Evolutionary conservation across 805 yeast species (phyloP), one percentile per base, ranked within the genome.

Genomic region (Millerozyma acaciae): DNA sequence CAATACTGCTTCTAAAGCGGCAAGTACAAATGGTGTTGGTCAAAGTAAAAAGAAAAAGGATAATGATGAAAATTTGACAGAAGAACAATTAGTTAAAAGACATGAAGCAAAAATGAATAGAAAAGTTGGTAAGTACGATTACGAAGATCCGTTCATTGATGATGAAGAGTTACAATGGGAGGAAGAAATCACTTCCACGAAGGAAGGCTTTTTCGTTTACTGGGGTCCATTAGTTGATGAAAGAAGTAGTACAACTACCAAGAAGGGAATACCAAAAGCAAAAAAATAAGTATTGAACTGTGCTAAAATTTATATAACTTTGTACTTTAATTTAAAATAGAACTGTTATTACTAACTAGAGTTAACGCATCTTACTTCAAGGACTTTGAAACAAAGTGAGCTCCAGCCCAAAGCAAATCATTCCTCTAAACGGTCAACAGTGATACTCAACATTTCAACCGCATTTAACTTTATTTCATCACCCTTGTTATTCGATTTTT

Each of bases 61-160:
- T 26, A 47, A 44, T 16, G 52, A 49, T n/a, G 52, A 49, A 26
- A 60, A 53, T 28, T 47, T 60, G 26, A 53, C 62, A 2, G 68
- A 59, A 53, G 59, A 68, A 51, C 65, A 73, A 51, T 61, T 70
- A 45, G 59, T 70, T 39, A 51, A 62, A 37, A 59, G 64, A 44
- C 72, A 66, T 49, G 62, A 69, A 48, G 57, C 65, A 35, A 52
- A 57, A 53, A 63, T 67, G 70, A 82, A 82, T 49, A 74, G 88
- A 33, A 76, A 84, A 43, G 86, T 88, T 21, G 96, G 96, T 2
- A 87, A 85, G 51, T 93, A 93, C 58, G 98, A 93, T 54, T 68
- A 76, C 30, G 80, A 84, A 39, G 99, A 93, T 57, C 98, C 97
- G 2, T 93, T 93, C 51, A 93, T 93, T 38, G 99, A 93, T 61